These are phyloP conservation scores for Leccinum fallax DNA, from an alignment of 1,284 basidiomycete genomes.

Conservation along the genomic window DNA sequence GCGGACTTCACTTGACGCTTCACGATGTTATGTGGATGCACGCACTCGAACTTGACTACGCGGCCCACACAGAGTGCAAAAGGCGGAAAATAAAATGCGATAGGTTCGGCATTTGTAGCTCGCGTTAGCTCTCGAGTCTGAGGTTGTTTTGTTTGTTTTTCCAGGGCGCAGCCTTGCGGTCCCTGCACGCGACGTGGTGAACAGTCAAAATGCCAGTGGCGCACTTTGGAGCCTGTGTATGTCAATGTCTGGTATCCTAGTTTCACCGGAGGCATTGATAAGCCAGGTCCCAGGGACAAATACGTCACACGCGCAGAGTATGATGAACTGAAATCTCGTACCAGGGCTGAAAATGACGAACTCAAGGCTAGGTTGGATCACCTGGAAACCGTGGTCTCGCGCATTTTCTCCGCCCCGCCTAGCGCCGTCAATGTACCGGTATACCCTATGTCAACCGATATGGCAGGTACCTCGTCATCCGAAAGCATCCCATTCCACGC, in stretches of 20 bases:
- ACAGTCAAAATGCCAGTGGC: slow-evolving; percentile 58
- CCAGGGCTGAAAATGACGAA: slow-evolving; percentile 50
- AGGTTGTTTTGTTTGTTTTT: slow-evolving; percentile 17
- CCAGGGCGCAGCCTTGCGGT: slow-evolving; percentile 55
- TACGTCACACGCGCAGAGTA: slow-evolving; percentile 56
- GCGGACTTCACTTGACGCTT: background rate
- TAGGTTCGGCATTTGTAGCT: slow-evolving; percentile 42
- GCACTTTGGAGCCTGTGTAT: slow-evolving; percentile 58
- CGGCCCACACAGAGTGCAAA: slow-evolving; percentile 50
- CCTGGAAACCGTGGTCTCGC: slow-evolving; percentile 39
- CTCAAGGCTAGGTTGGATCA: slow-evolving; percentile 44
- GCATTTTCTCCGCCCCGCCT: slow-evolving; percentile 32
- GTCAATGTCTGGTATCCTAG: slow-evolving; percentile 21
- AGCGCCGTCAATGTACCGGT: slow-evolving; percentile 33
- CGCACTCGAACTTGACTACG: slow-evolving; percentile 9
- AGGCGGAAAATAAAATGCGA: slow-evolving; percentile 65
- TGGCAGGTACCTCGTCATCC: slow-evolving; percentile 30
- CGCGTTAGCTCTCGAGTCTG: slow-evolving; percentile 16
- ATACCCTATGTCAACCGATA: slow-evolving; percentile 35
- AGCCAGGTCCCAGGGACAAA: slow-evolving; percentile 46
- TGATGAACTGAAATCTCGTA: slow-evolving; percentile 48
- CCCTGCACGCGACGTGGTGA: slow-evolving; percentile 58
- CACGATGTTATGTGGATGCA: background rate
- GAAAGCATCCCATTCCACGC: slow-evolving; percentile 34
- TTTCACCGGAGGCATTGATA: slow-evolving; percentile 17